Conservation (phyloP, 345 rosid genomes). For the Turritis glabra region DNA sequence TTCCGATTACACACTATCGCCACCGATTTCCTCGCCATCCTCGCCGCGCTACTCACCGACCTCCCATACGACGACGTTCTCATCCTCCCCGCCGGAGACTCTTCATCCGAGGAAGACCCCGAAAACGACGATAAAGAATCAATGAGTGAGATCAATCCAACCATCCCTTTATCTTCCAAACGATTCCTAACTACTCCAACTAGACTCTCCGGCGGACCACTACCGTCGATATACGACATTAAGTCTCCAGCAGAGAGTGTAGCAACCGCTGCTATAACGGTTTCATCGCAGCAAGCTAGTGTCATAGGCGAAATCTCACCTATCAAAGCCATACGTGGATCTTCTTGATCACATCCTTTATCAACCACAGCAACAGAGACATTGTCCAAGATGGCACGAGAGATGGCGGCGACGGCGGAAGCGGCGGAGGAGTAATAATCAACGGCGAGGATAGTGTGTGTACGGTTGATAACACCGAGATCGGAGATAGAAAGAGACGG, state of each 20-base stretch:
- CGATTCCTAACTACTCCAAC: conserved; percentile 54
- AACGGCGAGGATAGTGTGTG: conserved; percentile 43
- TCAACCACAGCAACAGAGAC: conserved; percentile 83
- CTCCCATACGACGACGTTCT: conserved; percentile 46
- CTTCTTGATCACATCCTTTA: conserved; percentile 40
- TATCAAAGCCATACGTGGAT: conserved; percentile 38
- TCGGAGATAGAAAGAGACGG: conserved; percentile 64
- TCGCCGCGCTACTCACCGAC: conserved; percentile 70
- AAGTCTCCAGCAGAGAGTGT: conserved; percentile 81
- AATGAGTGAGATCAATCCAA: conserved; percentile 58
- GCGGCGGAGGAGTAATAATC: conserved; percentile 79
- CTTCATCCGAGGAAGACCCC: conserved; percentile 64
- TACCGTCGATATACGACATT: conserved; percentile 91
- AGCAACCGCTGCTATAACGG: conserved; percentile 63
- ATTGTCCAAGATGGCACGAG: conserved; percentile 49
- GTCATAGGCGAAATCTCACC: conserved; percentile 89
- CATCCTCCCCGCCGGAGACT: conserved; percentile 33
- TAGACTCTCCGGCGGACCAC: conserved; percentile 86
- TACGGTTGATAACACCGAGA: conserved; percentile 59
- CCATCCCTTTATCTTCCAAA: conserved; percentile 56
- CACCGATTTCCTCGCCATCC: conserved; percentile 82
- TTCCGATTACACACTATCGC: conserved; percentile 77
- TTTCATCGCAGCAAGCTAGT: conserved; percentile 64
- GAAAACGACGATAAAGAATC: conserved; percentile 37
- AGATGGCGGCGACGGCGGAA: conserved; percentile 53